A percentile compares a stretch with the other conserved stretches of the same genome.
Evolutionary conservation across 176 grass and related monocot genomes (phyloP).

Genomic region (Ampelocalamus luodianensis): DNA sequence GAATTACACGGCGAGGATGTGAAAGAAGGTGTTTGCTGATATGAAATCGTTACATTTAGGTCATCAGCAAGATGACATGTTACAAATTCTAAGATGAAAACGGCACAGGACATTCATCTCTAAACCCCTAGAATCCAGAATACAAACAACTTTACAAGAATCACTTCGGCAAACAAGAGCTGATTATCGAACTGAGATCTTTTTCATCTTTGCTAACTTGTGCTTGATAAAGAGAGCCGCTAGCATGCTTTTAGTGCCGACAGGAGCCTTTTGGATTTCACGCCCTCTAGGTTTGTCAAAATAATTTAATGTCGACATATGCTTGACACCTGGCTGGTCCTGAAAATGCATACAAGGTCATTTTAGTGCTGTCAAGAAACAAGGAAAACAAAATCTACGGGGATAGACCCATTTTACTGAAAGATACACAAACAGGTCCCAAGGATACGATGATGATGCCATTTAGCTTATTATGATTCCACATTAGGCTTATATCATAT

Average conservation of each 20-base stretch:
- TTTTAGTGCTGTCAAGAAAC: background rate
- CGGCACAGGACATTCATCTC: background rate
- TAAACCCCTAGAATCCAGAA: slow-evolving; percentile 27
- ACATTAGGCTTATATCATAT: background rate
- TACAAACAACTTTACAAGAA: slow-evolving; percentile 27
- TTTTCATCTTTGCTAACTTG: slow-evolving; percentile 73
- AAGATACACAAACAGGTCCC: background rate
- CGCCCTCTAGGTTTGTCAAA: slow-evolving; percentile 61
- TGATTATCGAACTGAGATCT: slow-evolving; percentile 53
- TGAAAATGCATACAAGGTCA: slow-evolving; percentile 47
- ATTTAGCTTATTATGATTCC: background rate
- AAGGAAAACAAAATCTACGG: background rate
- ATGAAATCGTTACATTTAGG: slow-evolving; percentile 33
- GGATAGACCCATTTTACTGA: background rate
- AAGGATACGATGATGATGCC: background rate
- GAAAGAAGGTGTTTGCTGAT: background rate
- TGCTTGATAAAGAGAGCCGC: slow-evolving; percentile 76
- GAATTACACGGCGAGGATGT: background rate
- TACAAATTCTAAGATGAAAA: slow-evolving; percentile 14
- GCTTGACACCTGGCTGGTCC: slow-evolving; percentile 47
- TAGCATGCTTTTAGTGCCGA: slow-evolving; percentile 70
- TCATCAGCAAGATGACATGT: slow-evolving; percentile 36
- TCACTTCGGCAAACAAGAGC: background rate
- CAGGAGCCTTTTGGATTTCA: slow-evolving; percentile 69
- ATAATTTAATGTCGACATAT: slow-evolving; percentile 56